Conservation (phyloP, 768 basidiomycete species). For the Tricholoma hemisulphureum region DNA sequence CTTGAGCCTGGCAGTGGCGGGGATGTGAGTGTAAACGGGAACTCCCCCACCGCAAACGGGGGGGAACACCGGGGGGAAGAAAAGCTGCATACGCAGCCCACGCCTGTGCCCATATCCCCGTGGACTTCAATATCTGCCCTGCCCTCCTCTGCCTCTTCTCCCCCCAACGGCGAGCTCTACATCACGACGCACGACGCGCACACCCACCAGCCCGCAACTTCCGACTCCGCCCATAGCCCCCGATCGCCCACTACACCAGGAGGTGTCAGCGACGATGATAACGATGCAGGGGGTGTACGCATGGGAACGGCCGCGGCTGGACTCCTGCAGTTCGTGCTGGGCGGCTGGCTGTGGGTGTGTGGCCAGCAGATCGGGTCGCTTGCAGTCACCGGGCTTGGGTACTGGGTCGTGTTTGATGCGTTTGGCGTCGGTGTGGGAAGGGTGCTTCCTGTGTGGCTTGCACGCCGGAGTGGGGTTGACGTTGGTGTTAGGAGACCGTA, state of each 20-base stretch:
- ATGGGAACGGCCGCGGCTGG: too few species aligned
- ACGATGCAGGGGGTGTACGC: too few species aligned
- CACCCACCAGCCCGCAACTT: too few species aligned
- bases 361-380: slow-evolving; percentile 89
- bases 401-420: slow-evolving; percentile 95
- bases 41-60: slow-evolving; percentile 12
- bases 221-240: too few species aligned
- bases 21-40: background rate
- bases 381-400: slow-evolving; percentile 87
- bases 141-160: slow-evolving; percentile 32
- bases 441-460: slow-evolving; percentile 45
- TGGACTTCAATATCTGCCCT: slow-evolving; percentile 61
- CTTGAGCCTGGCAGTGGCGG: slow-evolving; percentile 90
- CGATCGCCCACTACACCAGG: too few species aligned
- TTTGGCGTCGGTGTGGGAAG: slow-evolving; percentile 66
- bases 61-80: too few species aligned
- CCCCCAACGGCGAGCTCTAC: too few species aligned
- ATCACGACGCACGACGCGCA: too few species aligned
- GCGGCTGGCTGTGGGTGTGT: slow-evolving; percentile 79
- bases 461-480: slow-evolving; percentile 16
- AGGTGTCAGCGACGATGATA: too few species aligned
- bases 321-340: slow-evolving; percentile 57
- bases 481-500: slow-evolving; percentile 62
- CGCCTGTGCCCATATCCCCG: slow-evolving; percentile 61
- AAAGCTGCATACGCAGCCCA: slow-evolving; percentile 57